Evolutionary conservation across 2,329 filamentous ascomycete genomes (phyloP), one percentile per base, ranked within the genome.

Genomic region (Aureobasidium sp.): DNA sequence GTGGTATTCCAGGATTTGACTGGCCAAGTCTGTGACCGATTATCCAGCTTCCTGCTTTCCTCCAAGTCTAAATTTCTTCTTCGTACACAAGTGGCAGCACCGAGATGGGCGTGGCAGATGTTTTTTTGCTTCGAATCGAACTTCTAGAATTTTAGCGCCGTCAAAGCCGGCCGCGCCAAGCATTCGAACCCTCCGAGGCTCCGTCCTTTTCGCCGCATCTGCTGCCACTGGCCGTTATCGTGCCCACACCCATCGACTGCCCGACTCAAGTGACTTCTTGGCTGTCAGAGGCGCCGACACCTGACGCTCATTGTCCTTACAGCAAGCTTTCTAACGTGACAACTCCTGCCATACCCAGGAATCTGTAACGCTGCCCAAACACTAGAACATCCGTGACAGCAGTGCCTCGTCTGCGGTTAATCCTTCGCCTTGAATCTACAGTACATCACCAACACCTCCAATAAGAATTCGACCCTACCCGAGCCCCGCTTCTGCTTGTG

Each of bases 401-500:
- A 48, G 42, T 48, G 42, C 55, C 42, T 58, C 41, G 20, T 57
- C 41, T 57, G 53, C 53, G 41, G 25, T 45, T 44, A 45, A 57
- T 57, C 41, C 44, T 51, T 60, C 45, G 57, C 57, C 57, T 60
- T 51, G 45, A 49, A 31, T 60, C 45, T 51, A 60, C 57, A 27
- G 36, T 51, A 60, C 57, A 27, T 45, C 57, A 60, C 25, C 57
- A 60, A 22, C 45, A 51, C 45, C 57, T 60, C 57, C 57, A 60
- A 60, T 60, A 60, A 51, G 57, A 60, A 17, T 36, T 49, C 57
- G 27, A 60, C 27, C 45, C 44, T 51, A 51, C 57, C 45, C 57
- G 57, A 60, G 57, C 57, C 57, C 57, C 57, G 57, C 57, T 49
- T 60, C 57, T 60, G 57, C 57, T 45, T 60, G 57, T 60, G 36